phyloP scores from a whole-genome alignment of 1,284 basidiomycete species.

The Flammula alnicola region DNA sequence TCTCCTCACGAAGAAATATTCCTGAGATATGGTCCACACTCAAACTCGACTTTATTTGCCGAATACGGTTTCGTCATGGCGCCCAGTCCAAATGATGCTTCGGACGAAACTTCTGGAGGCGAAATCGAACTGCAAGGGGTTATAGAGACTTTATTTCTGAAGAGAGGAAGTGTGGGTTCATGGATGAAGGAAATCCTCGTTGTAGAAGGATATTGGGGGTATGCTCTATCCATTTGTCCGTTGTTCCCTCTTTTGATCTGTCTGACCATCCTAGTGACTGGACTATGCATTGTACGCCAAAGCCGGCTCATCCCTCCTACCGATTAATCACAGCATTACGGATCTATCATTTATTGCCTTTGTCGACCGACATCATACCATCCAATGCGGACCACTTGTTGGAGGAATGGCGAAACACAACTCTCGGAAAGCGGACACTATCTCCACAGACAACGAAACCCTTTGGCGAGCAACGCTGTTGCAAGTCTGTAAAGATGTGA shows the following conservation, averaged over 20 bases:
- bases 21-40: constrained; percentile 78
- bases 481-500: constrained; percentile 37
- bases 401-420: constrained; percentile 58
- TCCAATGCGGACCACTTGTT: constrained; percentile 37
- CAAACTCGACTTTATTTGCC: constrained; percentile 73
- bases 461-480: constrained; percentile 42
- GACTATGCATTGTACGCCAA: constrained; percentile 65
- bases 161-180: constrained; percentile 40
- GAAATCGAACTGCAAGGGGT: constrained; percentile 70
- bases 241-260: background rate
- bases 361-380: constrained; percentile 25
- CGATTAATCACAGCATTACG: constrained; percentile 74
- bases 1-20: constrained; percentile 64
- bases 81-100: constrained; percentile 27
- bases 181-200: constrained; percentile 57
- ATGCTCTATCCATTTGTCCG: constrained; percentile 25
- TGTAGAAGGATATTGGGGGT: constrained; percentile 80
- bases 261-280: constrained; percentile 59
- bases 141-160: constrained; percentile 53
- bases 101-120: constrained; percentile 37
- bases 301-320: constrained; percentile 75
- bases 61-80: constrained; percentile 84
- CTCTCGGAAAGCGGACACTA: constrained; percentile 47
- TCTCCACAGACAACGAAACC: constrained; percentile 45
- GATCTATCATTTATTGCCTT: constrained; percentile 52